Conservation (phyloP, 768 basidiomycete genomes). For the Rickenella mellea region DNA sequence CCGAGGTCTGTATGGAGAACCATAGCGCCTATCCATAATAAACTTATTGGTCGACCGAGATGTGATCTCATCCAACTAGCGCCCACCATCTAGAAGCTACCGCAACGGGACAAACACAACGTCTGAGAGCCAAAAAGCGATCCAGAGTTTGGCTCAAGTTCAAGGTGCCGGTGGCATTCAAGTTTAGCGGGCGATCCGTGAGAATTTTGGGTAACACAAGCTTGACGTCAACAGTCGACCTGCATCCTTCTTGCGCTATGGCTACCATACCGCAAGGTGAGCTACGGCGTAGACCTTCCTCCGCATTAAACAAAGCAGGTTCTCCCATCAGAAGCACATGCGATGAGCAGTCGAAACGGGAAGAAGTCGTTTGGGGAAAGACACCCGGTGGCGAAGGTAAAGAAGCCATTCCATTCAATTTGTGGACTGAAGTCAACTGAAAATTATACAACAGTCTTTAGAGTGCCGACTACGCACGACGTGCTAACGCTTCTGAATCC, state of each 20-base stretch:
- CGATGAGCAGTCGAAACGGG: conserved; percentile 11
- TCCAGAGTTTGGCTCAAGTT: too few species aligned
- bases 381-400: conserved; percentile 72
- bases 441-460: conserved; percentile 55
- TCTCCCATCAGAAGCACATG: background rate
- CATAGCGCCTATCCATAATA: too few species aligned
- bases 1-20: too few species aligned
- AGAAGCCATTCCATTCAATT: conserved; percentile 10
- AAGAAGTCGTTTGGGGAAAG: conserved; percentile 82
- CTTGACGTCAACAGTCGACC: too few species aligned
- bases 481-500: conserved; percentile 84
- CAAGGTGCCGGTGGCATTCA: too few species aligned
- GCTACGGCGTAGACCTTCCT: background rate
- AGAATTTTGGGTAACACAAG: too few species aligned
- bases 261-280: background rate
- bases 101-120: too few species aligned
- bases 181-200: too few species aligned
- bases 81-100: too few species aligned
- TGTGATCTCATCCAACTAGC: too few species aligned
- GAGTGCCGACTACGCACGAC: conserved; percentile 87
- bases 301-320: background rate
- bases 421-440: conserved; percentile 6
- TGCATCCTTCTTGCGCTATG: background rate
- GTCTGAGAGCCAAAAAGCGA: too few species aligned
- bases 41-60: too few species aligned